A percentile compares a stretch with the other conserved stretches of the same genome.
These are phyloP conservation scores for Moricandia moricandioides DNA, from an alignment of 345 rosid genomes.

Conservation along the genomic window DNA sequence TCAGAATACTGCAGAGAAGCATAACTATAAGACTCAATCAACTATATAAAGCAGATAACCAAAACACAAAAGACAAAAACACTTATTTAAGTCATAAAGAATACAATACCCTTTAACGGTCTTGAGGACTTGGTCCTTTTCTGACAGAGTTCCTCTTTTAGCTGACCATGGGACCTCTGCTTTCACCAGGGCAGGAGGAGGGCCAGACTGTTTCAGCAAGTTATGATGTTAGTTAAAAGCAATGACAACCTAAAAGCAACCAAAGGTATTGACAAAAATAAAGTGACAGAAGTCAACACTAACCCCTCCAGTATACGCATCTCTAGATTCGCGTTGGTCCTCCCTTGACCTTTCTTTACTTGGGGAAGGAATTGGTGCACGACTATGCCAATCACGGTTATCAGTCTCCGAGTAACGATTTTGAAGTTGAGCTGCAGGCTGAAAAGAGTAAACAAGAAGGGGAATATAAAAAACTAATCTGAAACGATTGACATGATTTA, in stretches of 20 bases:
- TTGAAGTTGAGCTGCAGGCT: slow-evolving; percentile 53
- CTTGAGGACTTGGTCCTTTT: slow-evolving; percentile 79
- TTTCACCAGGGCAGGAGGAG: slow-evolving; percentile 62
- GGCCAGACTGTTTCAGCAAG: slow-evolving; percentile 56
- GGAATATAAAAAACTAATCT: not conserved
- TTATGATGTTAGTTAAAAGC: not conserved
- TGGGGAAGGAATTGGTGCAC: slow-evolving; percentile 53
- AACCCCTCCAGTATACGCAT: slow-evolving; percentile 48
- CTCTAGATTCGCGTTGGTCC: slow-evolving; percentile 50
- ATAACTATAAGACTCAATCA: not conserved
- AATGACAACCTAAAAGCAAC: not conserved
- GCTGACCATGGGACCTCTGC: slow-evolving; percentile 97
- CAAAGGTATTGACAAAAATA: not conserved
- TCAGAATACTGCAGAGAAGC: slow-evolving; percentile 59
- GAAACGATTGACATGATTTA: not conserved
- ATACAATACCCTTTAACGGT: slow-evolving; percentile 77
- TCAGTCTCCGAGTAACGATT: slow-evolving; percentile 75
- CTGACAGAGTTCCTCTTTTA: slow-evolving; percentile 72
- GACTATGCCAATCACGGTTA: slow-evolving; percentile 90
- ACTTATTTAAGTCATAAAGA: not conserved
- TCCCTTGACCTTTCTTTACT: slow-evolving; percentile 79
- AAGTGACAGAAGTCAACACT: not conserved
- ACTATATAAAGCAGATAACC: not conserved
- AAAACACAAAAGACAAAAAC: not conserved
- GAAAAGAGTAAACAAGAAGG: slow-evolving; percentile 22